Evolutionary conservation across 2,329 filamentous ascomycete genomes (phyloP).

Genomic region (Fusarium verrucosum): DNA sequence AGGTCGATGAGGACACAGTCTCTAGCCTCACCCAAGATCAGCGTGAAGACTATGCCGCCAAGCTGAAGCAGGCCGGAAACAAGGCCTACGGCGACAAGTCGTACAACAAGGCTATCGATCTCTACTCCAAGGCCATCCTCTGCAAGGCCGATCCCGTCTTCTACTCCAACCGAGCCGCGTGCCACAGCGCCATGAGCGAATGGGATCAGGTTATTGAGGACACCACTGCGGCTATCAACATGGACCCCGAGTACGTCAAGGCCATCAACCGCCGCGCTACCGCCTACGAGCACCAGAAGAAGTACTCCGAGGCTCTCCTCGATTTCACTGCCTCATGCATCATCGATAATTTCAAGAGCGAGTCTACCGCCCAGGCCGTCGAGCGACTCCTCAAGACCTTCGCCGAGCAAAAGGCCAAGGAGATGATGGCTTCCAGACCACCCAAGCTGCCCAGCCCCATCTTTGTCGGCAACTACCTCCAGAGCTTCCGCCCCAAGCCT

Average conservation of each 20-base stretch:
- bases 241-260: slow-evolving; percentile 97
- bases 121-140: slow-evolving; percentile 94
- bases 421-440: slow-evolving; percentile 83
- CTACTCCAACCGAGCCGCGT: slow-evolving; percentile 98
- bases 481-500: slow-evolving; percentile 90
- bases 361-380: slow-evolving; percentile 85
- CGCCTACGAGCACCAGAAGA: slow-evolving; percentile 92
- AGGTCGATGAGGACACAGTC: slow-evolving; percentile 68
- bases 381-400: slow-evolving; percentile 97
- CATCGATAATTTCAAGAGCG: slow-evolving; percentile 96
- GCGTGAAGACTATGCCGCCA: slow-evolving; percentile 85
- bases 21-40: slow-evolving; percentile 66
- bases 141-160: slow-evolving; percentile 98
- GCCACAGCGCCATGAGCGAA: slow-evolving; percentile 90
- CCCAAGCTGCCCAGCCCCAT: slow-evolving; percentile 94
- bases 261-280: slow-evolving; percentile 95
- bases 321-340: slow-evolving; percentile 99
- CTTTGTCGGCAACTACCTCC: slow-evolving; percentile 98
- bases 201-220: slow-evolving; percentile 98
- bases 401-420: slow-evolving; percentile 91
- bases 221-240: slow-evolving; percentile 90
- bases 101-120: slow-evolving; percentile 90
- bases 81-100: slow-evolving; percentile 95
- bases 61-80: slow-evolving; percentile 95
- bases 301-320: slow-evolving; percentile 92